These are phyloP conservation scores for Hansfordia pulvinata DNA, from an alignment of 2,329 filamentous ascomycete genomes.

Conservation along the genomic window DNA sequence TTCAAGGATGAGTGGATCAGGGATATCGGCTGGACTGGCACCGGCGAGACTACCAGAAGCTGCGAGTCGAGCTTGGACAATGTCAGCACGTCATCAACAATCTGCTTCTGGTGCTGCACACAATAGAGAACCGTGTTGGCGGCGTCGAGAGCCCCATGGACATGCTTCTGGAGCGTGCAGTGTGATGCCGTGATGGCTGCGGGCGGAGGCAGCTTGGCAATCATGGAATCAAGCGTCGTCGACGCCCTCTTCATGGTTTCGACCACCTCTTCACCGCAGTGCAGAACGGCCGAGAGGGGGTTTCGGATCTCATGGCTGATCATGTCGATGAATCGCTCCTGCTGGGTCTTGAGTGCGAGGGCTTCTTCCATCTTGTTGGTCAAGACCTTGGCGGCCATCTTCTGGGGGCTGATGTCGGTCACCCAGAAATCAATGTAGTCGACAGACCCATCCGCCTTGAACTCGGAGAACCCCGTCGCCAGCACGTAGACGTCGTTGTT, in stretches of 20 bases:
- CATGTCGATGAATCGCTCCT: conserved; percentile 16
- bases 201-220: not conserved
- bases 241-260: conserved; percentile 10
- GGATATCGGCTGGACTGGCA: conserved; percentile 51
- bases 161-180: conserved; percentile 20
- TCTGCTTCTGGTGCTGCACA: conserved; percentile 67
- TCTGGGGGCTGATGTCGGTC: conserved; percentile 13
- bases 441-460: conserved; percentile 10
- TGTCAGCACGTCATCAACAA: conserved; percentile 63
- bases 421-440: conserved; percentile 16
- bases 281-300: conserved; percentile 13
- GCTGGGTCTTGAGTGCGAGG: conserved; percentile 11
- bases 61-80: conserved; percentile 66
- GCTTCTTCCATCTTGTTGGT: conserved; percentile 15
- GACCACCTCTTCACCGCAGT: conserved; percentile 14
- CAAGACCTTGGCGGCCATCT: conserved; percentile 12
- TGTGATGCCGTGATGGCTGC: not conserved
- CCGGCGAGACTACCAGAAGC: conserved; percentile 58
- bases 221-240: conserved; percentile 2
- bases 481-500: conserved; percentile 10
- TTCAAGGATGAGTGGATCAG: conserved; percentile 56
- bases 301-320: conserved; percentile 17
- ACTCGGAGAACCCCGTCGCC: conserved; percentile 11
- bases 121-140: conserved; percentile 68
- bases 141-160: conserved; percentile 54